Base-by-base conservation (phyloP, 2,329 filamentous ascomycete species). In the Alternaria arborescens region DNA sequence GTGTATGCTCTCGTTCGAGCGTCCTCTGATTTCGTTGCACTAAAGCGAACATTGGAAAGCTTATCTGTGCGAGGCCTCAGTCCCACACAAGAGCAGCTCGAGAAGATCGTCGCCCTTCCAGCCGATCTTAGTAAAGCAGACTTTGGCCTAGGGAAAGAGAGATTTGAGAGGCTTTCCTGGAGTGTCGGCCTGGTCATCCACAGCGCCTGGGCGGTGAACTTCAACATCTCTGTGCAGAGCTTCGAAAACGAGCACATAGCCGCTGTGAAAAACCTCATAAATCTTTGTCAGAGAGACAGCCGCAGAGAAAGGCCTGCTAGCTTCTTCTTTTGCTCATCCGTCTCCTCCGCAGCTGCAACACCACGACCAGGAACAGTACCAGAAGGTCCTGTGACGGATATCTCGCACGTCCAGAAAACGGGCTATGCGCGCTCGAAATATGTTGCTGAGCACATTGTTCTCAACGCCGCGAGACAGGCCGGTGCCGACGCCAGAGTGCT, bases 131-230 rank as follows among this genome's bases (percentile, higher is more conserved):
- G 77, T 43, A 64, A 75, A n/a, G 24, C 70, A 14, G 70, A 79
- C 50, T 77, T 85, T 14, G 83, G 83, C 11, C 73, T 85, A 3
- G 55, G 67, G 54, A 48, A 11, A 44, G 52, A 7, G 58, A 75
- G 52, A 10, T 36, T 71, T 5, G 46, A 60, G 2, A 47, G 62
- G 3, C 54, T 77, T 7, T 4, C 56, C 47, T 0, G 67, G 50
- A 1, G 67, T 86, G 1, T 80, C 80, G 0, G 1, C 22, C 70
- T 72, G 12, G 78, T 85, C 20, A 82, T 87, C 26, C 84, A 87
- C 74, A 79, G 79, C 61, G 83, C 84, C 0, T 86, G 85, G 85
- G 77, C 83, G 1, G 85, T 87, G 28, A 87, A 87, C 70, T 87
- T 87, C 77, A 86, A 85, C 69, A 79, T 86, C 64, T 76, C 77